Evolutionary conservation across 2,329 filamentous ascomycete species (phyloP).

Genomic region (Trichothecium roseum): DNA sequence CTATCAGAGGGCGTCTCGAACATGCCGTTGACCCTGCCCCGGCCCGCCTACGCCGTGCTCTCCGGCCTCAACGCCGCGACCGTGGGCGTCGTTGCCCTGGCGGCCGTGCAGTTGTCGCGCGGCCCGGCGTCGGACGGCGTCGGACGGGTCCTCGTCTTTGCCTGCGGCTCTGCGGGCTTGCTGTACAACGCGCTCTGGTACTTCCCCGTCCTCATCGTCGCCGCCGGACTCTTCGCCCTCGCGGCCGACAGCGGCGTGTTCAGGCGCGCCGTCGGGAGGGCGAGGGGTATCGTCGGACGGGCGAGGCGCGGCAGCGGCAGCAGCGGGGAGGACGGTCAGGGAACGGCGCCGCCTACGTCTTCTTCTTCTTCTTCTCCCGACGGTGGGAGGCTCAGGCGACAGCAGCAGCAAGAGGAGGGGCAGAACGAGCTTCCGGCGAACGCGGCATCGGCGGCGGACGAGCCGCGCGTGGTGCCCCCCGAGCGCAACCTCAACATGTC

Average conservation of each 20-base stretch:
- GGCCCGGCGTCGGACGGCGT: conserved; percentile 58
- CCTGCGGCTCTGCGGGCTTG: conserved; percentile 53
- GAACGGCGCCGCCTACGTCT: no score
- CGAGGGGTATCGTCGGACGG: conserved; percentile 4
- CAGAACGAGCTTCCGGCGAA: background rate
- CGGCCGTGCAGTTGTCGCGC: conserved; percentile 55
- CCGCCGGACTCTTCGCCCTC: conserved; percentile 32
- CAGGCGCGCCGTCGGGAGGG: conserved; percentile 3
- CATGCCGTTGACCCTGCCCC: conserved; percentile 47
- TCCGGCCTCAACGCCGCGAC: conserved; percentile 64
- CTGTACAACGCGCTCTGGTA: conserved; percentile 68
- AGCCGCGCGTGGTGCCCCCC: conserved; percentile 19
- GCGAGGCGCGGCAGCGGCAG: background rate
- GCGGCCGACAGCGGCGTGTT: conserved; percentile 6
- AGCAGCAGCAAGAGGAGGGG: conserved; percentile 1
- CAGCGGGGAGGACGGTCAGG: conserved; percentile 5
- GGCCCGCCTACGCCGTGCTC: conserved; percentile 55
- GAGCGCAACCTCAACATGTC: conserved; percentile 27
- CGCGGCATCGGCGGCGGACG: conserved; percentile 2
- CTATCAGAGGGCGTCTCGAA: conserved; percentile 54
- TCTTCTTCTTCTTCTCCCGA: no score
- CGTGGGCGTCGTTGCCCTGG: conserved; percentile 61
- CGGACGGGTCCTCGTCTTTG: conserved; percentile 53
- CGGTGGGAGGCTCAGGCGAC: background rate
- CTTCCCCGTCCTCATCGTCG: conserved; percentile 54